Evolutionary conservation across 2,329 filamentous ascomycete species (phyloP).

Genomic region (Colletotrichum sp.): DNA sequence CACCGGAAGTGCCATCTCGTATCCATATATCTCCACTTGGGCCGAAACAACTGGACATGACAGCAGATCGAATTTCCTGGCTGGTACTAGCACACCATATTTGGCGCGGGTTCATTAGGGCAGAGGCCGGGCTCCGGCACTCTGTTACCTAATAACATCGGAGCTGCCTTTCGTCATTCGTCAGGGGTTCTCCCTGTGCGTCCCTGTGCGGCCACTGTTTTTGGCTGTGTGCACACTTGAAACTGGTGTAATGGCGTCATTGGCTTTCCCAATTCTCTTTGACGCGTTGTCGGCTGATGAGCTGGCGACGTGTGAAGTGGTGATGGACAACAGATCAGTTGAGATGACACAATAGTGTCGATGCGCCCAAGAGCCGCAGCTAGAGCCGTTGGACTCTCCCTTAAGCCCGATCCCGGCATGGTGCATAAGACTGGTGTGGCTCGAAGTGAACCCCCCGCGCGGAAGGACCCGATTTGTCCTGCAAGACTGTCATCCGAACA

Average conservation of each 20-base stretch:
- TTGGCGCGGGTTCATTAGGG: neutral
- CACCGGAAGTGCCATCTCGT: slow-evolving; percentile 6
- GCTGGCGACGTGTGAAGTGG: neutral
- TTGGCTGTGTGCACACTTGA: neutral
- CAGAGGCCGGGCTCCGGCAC: neutral
- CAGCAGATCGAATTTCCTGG: slow-evolving; percentile 16
- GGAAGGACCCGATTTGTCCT: slow-evolving; percentile 16
- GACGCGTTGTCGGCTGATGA: neutral
- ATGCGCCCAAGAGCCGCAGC: neutral
- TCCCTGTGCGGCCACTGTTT: neutral
- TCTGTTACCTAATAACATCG: slow-evolving; percentile 18
- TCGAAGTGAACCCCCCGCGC: neutral
- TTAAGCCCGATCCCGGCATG: neutral
- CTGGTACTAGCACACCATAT: neutral
- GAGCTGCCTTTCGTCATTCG: slow-evolving; percentile 1
- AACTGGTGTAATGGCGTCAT: neutral
- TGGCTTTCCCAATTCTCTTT: neutral
- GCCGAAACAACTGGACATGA: slow-evolving; percentile 13
- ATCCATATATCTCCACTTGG: slow-evolving; percentile 18
- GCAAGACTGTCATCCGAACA: neutral
- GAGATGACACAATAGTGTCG: neutral
- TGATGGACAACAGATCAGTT: neutral
- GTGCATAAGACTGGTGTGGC: slow-evolving; percentile 3
- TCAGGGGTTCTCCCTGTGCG: slow-evolving; percentile 6
- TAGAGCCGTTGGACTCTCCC: neutral